Conservation (phyloP, 306 rosid genomes). For the Pyrus bretschneideri region DNA sequence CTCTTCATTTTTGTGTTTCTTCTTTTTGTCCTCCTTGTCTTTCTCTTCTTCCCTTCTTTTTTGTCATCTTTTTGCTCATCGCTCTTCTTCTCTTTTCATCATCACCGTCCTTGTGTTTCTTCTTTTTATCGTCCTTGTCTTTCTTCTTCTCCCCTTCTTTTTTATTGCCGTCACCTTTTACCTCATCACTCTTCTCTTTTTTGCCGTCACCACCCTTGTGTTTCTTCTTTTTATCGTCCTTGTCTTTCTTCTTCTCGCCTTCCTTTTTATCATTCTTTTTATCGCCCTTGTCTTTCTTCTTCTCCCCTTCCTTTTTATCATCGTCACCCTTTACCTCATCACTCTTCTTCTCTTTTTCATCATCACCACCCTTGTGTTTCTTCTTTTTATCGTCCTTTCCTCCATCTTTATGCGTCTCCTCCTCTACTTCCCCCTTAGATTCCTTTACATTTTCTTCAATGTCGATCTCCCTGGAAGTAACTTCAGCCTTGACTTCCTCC, state of each 20-base stretch:
- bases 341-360: not conserved
- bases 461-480: conserved; percentile 25
- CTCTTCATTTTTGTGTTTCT: conserved; percentile 10
- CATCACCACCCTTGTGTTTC: conserved; percentile 1
- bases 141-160: conserved; percentile 4
- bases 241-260: not conserved
- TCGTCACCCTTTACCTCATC: not conserved
- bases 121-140: conserved; percentile 4
- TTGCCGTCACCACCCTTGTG: conserved; percentile 2
- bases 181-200: not conserved
- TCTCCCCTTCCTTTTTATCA: not conserved
- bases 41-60: not conserved
- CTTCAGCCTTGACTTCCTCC: conserved; percentile 1
- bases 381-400: conserved; percentile 12
- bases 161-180: not conserved
- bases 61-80: not conserved
- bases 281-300: not conserved
- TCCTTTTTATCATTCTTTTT: not conserved
- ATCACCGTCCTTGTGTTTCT: not conserved
- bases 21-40: not conserved
- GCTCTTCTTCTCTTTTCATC: not conserved
- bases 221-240: not conserved
- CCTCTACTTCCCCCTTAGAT: conserved; percentile 11
- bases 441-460: conserved; percentile 27
- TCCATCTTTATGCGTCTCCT: conserved; percentile 16